phyloP scores from a whole-genome alignment of 371 early-diverging fungal species.

The Mucor lusitanicus region DNA sequence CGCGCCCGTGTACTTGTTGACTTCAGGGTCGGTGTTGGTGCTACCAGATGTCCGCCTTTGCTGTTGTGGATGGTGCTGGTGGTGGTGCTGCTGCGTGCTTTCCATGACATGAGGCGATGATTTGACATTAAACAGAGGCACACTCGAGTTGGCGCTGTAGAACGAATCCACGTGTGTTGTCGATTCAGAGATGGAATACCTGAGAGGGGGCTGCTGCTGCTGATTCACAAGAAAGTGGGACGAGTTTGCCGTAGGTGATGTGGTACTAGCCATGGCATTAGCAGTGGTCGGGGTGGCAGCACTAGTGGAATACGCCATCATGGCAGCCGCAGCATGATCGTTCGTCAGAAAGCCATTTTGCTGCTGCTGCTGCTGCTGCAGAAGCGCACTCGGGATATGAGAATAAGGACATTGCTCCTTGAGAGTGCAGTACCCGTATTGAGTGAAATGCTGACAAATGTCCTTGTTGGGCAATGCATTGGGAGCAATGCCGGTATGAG shows the following conservation, averaged over 20 bases:
- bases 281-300: not conserved
- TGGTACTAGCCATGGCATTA: not conserved
- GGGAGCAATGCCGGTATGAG: not conserved
- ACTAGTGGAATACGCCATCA: not conserved
- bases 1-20: conserved; percentile 58
- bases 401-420: conserved; percentile 62
- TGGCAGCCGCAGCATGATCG: not conserved
- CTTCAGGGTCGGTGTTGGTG: conserved; percentile 12
- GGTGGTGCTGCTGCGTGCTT: not conserved
- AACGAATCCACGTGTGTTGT: not conserved
- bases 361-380: not conserved
- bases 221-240: not conserved
- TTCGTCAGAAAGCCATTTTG: not conserved
- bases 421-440: conserved; percentile 60
- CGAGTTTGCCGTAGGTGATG: not conserved
- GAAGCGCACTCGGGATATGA: conserved; percentile 29
- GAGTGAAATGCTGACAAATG: conserved; percentile 46
- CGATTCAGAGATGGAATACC: not conserved
- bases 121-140: not conserved
- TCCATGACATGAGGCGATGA: not conserved
- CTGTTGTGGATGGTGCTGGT: not conserved
- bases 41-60: conserved; percentile 1
- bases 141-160: not conserved
- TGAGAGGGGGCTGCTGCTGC: not conserved
- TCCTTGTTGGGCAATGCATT: not conserved